Conservation (phyloP, 768 basidiomycete species). For the Kwoniella mangroviensis region DNA sequence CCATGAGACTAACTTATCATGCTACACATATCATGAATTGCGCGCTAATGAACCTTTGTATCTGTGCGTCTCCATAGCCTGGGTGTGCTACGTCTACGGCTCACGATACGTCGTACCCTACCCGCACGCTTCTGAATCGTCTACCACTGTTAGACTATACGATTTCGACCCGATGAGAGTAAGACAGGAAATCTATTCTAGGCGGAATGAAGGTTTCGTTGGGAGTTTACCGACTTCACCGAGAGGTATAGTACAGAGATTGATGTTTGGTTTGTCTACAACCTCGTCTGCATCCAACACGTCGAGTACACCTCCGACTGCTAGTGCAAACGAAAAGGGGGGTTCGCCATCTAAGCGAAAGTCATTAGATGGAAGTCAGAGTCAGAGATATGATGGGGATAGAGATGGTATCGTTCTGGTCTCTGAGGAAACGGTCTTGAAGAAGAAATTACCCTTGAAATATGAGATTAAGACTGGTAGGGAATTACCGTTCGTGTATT, state of each 20-base stretch:
- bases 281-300: background rate
- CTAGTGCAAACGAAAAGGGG: too few relatives aligned
- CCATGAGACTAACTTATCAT: too few relatives aligned
- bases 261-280: conserved; percentile 15
- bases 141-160: conserved; percentile 35
- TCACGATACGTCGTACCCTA: conserved; percentile 46
- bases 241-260: background rate
- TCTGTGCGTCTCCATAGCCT: conserved; percentile 29
- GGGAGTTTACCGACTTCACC: background rate
- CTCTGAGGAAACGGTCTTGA: conserved; percentile 33
- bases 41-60: too few relatives aligned
- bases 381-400: conserved; percentile 26
- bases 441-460: conserved; percentile 19
- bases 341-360: background rate
- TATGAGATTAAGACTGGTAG: conserved; percentile 32
- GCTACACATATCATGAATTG: background rate
- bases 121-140: background rate
- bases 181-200: conserved; percentile 21
- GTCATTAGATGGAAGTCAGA: background rate
- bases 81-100: conserved; percentile 57
- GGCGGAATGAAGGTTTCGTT: conserved; percentile 13
- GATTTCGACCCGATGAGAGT: conserved; percentile 53
- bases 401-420: conserved; percentile 35
- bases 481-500: conserved; percentile 39
- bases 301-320: background rate